Conservation (phyloP, 2,329 filamentous ascomycete genomes). For the Penicillium occitanis region DNA sequence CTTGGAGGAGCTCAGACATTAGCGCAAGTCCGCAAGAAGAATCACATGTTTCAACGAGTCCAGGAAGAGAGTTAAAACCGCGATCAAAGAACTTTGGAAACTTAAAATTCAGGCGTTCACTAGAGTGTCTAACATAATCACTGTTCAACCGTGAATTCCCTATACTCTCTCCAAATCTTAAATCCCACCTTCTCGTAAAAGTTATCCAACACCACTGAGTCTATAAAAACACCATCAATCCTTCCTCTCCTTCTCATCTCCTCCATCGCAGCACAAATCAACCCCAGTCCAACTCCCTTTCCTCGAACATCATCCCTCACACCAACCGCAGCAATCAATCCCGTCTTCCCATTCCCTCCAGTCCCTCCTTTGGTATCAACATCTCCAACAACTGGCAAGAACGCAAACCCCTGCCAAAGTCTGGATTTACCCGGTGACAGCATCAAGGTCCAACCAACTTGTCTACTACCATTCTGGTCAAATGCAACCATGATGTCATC, state of each 20-base stretch:
- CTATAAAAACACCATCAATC: conserved; percentile 14
- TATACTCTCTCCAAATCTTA: conserved; percentile 12
- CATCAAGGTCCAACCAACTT: conserved; percentile 17
- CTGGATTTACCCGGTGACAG: conserved; percentile 11
- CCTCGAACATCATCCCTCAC: conserved; percentile 13
- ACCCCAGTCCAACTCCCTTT: conserved; percentile 8
- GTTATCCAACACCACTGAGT: conserved; percentile 4
- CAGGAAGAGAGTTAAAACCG: too few relatives aligned
- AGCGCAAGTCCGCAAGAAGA: neutral
- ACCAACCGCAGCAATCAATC: conserved; percentile 14
- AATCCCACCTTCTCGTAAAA: conserved; percentile 19
- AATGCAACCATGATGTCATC: conserved; percentile 18
- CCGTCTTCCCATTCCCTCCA: conserved; percentile 1
- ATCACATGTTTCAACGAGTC: too few relatives aligned
- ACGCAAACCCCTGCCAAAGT: conserved; percentile 13
- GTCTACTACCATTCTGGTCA: neutral
- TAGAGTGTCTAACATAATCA: neutral
- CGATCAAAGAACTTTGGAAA: too few relatives aligned
- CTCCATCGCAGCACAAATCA: conserved; percentile 18
- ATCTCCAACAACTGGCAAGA: conserved; percentile 9
- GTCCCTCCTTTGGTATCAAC: neutral
- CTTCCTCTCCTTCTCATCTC: conserved; percentile 15
- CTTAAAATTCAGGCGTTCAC: neutral
- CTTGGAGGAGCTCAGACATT: neutral
- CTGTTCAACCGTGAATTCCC: neutral